Evolutionary conservation across 768 basidiomycete genomes (phyloP).

Genomic region (Collybia sp.): DNA sequence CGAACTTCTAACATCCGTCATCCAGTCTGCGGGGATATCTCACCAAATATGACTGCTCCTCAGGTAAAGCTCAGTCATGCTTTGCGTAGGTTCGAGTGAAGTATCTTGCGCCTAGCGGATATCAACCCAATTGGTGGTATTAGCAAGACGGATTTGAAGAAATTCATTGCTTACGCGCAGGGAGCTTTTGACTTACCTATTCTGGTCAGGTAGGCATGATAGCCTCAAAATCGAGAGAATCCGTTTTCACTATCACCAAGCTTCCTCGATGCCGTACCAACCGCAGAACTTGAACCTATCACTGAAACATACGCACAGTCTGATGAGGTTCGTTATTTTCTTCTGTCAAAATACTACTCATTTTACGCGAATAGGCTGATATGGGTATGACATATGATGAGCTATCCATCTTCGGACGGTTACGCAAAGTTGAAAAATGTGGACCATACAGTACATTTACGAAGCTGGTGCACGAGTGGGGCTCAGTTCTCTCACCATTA

Average conservation of each 20-base stretch:
- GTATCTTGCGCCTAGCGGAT: slow-evolving; percentile 55
- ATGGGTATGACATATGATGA: slow-evolving; percentile 99
- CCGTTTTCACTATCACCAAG: slow-evolving; percentile 31
- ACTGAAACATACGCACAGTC: slow-evolving; percentile 92
- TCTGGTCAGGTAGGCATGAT: slow-evolving; percentile 55
- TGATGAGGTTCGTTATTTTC: slow-evolving; percentile 64
- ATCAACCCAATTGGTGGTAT: slow-evolving; percentile 98
- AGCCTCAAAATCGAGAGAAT: neutral
- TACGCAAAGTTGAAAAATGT: slow-evolving; percentile 95
- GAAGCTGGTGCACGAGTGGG: slow-evolving; percentile 94
- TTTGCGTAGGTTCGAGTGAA: neutral
- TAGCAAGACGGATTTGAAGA: slow-evolving; percentile 95
- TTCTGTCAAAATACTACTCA: slow-evolving; percentile 1
- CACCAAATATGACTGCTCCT: slow-evolving; percentile 97
- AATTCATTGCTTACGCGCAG: slow-evolving; percentile 85
- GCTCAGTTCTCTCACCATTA: slow-evolving; percentile 71
- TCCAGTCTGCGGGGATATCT: slow-evolving; percentile 88
- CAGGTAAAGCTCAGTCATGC: slow-evolving; percentile 39
- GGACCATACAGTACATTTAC: slow-evolving; percentile 98
- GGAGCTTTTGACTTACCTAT: slow-evolving; percentile 81
- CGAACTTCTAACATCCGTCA: neutral
- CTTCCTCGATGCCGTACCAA: slow-evolving; percentile 88
- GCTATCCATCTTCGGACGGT: slow-evolving; percentile 85
- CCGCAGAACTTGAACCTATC: slow-evolving; percentile 95
- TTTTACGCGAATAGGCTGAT: slow-evolving; percentile 57